These are phyloP conservation scores for Dryas integrifolia DNA, from an alignment of 331 rosid genomes.

Conservation along the genomic window DNA sequence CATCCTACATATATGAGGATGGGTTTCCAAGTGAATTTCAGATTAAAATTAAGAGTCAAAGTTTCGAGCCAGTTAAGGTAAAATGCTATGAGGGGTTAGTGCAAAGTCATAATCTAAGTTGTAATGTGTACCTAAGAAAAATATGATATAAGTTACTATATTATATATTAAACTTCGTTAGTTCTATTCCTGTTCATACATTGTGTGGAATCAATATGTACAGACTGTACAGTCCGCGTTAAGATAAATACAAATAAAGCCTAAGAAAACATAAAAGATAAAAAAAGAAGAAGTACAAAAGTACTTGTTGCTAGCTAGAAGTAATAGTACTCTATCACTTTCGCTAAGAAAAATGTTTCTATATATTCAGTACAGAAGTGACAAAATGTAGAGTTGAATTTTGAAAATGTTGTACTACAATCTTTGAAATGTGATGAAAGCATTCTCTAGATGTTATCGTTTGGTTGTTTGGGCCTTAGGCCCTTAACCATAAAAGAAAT, in stretches of 20 bases:
- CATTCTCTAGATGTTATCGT: not conserved
- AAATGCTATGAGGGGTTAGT: conserved; percentile 4
- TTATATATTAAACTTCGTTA: too few species aligned
- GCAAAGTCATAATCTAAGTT: conserved; percentile 11
- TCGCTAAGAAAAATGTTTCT: not conserved
- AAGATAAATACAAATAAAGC: too few species aligned
- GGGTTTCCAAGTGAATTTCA: too few species aligned
- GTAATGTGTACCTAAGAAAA: not conserved
- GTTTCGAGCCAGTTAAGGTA: not conserved
- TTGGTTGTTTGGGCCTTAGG: too few species aligned
- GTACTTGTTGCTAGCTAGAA: not conserved
- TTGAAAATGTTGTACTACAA: not conserved
- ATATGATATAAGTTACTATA: not conserved
- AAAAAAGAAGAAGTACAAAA: too few species aligned
- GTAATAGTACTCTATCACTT: not conserved
- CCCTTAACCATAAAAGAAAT: too few species aligned
- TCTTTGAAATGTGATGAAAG: not conserved
- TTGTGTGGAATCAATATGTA: too few species aligned
- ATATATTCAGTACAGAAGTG: not conserved
- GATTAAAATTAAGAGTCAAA: too few species aligned
- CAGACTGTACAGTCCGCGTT: too few species aligned
- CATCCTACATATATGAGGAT: too few species aligned
- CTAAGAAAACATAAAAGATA: too few species aligned
- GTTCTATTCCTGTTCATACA: too few species aligned
- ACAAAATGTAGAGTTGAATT: not conserved